A percentile compares a stretch with the other conserved stretches of the same genome.
Conservation (phyloP, 495 filamentous ascomycete species). For the Pyrenula massariospora region DNA sequence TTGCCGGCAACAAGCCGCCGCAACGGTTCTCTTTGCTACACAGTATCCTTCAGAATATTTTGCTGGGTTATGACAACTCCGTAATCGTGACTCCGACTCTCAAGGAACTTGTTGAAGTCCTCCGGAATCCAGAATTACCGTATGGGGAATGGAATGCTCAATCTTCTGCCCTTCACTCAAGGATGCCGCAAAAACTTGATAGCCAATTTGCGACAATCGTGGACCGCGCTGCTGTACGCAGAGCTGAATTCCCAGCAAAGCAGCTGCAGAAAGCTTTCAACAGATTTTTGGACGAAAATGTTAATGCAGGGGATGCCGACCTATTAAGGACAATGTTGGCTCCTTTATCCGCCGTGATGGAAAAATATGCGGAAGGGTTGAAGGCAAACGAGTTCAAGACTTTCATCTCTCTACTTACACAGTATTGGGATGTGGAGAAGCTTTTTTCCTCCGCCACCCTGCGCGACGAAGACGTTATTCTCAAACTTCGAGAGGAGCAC, state of each 20-base stretch:
- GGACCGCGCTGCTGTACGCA: constrained; percentile 64
- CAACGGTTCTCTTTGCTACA: constrained; percentile 72
- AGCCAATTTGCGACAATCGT: constrained; percentile 68
- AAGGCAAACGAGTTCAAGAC: constrained; percentile 83
- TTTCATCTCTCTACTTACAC: constrained; percentile 63
- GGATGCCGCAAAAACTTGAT: constrained; percentile 92
- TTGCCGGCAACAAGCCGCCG: constrained; percentile 84
- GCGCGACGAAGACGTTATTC: constrained; percentile 89
- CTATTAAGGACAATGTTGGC: constrained; percentile 60
- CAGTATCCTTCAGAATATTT: constrained; percentile 75
- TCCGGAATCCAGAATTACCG: constrained; percentile 80
- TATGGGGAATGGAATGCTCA: constrained; percentile 96
- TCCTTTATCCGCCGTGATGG: constrained; percentile 73
- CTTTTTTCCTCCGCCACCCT: constrained; percentile 74
- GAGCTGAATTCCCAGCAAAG: constrained; percentile 86
- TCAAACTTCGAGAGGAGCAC: constrained; percentile 90
- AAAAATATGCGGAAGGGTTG: constrained; percentile 74
- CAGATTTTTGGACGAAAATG: constrained; percentile 83
- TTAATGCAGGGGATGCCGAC: constrained; percentile 53
- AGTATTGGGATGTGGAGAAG: constrained; percentile 73
- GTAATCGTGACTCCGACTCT: constrained; percentile 85
- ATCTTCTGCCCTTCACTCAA: constrained; percentile 84
- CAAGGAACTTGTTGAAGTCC: constrained; percentile 79
- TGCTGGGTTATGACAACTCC: constrained; percentile 93
- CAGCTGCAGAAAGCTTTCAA: constrained; percentile 69